A percentile compares a stretch with the other conserved stretches of the same genome.
Evolutionary conservation across 306 rosid species (phyloP).

Genomic region (Cucurbita argyrosperma): DNA sequence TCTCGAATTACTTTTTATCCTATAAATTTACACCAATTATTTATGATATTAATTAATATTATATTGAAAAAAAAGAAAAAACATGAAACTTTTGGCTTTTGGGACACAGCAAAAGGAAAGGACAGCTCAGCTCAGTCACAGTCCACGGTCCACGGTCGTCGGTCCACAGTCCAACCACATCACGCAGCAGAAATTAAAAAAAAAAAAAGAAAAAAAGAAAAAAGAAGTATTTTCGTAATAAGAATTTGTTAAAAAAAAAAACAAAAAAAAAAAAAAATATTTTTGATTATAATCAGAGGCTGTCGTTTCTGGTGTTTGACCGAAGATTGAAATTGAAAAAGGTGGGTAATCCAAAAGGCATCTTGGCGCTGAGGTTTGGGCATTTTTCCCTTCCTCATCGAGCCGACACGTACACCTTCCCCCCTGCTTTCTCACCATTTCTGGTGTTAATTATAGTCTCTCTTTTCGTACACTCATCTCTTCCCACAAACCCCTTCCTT

Average conservation of each 20-base stretch:
- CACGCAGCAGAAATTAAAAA: neutral
- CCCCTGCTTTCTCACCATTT: neutral
- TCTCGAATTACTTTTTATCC: no score
- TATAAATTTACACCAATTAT: no score
- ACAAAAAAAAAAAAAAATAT: neutral
- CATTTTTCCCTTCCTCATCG: slow-evolving; percentile 17
- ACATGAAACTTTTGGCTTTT: neutral
- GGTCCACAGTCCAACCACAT: neutral
- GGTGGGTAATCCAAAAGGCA: neutral
- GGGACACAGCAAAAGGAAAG: slow-evolving; percentile 3
- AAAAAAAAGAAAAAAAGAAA: neutral
- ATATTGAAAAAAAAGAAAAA: neutral
- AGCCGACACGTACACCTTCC: slow-evolving; percentile 10
- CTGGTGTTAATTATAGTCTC: neutral
- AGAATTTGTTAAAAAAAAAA: neutral
- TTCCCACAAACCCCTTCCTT: neutral
- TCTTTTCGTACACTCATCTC: neutral
- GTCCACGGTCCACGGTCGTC: slow-evolving; percentile 7
- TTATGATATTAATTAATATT: no score
- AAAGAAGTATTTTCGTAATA: slow-evolving; percentile 13
- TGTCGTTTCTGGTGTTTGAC: slow-evolving; percentile 43
- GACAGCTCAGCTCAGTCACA: neutral
- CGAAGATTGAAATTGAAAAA: slow-evolving; percentile 2
- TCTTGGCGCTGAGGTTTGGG: slow-evolving; percentile 60
- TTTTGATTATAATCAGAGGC: slow-evolving; percentile 9